A percentile compares a stretch with the other conserved stretches of the same genome.
Conservation (phyloP, 2,329 filamentous ascomycete species). For the Alternaria sp. region DNA sequence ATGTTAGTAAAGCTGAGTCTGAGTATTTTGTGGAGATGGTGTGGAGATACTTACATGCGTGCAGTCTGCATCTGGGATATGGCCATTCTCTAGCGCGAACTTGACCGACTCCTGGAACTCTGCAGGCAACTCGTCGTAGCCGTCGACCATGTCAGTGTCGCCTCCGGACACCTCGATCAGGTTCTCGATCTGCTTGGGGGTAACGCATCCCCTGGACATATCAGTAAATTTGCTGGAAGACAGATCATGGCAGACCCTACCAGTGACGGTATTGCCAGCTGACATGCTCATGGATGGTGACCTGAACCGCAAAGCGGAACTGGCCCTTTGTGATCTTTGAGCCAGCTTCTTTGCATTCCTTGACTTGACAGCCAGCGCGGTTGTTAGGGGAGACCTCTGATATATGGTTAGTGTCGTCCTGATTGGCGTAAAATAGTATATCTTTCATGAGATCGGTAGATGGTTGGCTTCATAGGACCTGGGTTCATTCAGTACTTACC, state of each 20-base stretch:
- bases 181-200: slow-evolving; percentile 73
- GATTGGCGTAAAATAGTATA: neutral
- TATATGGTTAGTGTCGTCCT: neutral
- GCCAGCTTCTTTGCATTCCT: slow-evolving; percentile 73
- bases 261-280: slow-evolving; percentile 86
- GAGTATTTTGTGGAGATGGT: neutral
- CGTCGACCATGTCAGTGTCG: slow-evolving; percentile 75
- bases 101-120: slow-evolving; percentile 77
- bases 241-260: slow-evolving; percentile 58
- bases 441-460: neutral
- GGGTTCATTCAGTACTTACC: slow-evolving; percentile 19
- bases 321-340: slow-evolving; percentile 75
- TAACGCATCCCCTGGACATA: slow-evolving; percentile 79
- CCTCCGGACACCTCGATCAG: slow-evolving; percentile 64
- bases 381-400: slow-evolving; percentile 54
- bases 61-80: slow-evolving; percentile 86
- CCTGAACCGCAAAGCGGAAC: slow-evolving; percentile 76
- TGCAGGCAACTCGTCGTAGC: slow-evolving; percentile 75
- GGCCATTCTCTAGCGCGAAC: slow-evolving; percentile 74
- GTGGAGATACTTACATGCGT: slow-evolving; percentile 71
- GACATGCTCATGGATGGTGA: slow-evolving; percentile 66
- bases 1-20: slow-evolving; percentile 44
- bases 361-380: slow-evolving; percentile 74
- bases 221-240: slow-evolving; percentile 9
- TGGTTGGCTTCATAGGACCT: neutral